Evolutionary conservation across 441 rosid genomes (phyloP), one percentile per base, ranked within the genome.

Genomic region (Pelargonium myrrhifolium): DNA sequence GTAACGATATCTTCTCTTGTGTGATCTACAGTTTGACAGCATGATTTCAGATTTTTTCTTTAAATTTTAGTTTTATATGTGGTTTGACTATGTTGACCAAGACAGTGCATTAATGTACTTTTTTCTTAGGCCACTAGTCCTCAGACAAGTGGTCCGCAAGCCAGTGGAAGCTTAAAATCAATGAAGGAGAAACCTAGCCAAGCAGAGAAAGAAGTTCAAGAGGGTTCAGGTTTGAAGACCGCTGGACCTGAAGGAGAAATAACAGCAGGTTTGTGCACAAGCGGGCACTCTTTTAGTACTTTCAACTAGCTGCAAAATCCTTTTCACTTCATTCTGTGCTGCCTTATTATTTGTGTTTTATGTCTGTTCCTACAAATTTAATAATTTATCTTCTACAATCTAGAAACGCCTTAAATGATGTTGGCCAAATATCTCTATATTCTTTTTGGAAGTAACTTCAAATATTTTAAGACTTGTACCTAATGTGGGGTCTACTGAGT

Each of bases 231-330:
- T 68, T 80, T 95, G 78, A 89, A 92, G 81, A 88, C 90, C 77
- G 97, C 96, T 22, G 99, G 98, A 55, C 83, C 97, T 20, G 92
- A 79, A 62, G 99, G 98, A 37, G 99, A 92, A 82, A 93, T 95
- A 77, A 92, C 97, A 49, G 99, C 99, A 84, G 99, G 99, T 94
- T 74, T 68, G 80, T 81, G 65, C 70, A 20, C 43, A 64, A 69
- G 69, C 58, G 64, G 49, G 64, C 66, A 43, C 72, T 15, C 20
- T 2, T 0, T 49, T 49, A 49, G 56, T n/a, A n/a, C n/a, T n/a
- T n/a, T n/a, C n/a, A n/a, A n/a, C n/a, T n/a, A n/a, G n/a, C n/a
- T n/a, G n/a, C n/a, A n/a, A n/a, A n/a, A n/a, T n/a, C n/a, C n/a
- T n/a, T n/a, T n/a, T n/a, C n/a, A n/a, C n/a, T n/a, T n/a, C n/a